These are phyloP conservation scores for Diaporthe sp. DNA, from an alignment of 2,329 filamentous ascomycete genomes.

Conservation along the genomic window DNA sequence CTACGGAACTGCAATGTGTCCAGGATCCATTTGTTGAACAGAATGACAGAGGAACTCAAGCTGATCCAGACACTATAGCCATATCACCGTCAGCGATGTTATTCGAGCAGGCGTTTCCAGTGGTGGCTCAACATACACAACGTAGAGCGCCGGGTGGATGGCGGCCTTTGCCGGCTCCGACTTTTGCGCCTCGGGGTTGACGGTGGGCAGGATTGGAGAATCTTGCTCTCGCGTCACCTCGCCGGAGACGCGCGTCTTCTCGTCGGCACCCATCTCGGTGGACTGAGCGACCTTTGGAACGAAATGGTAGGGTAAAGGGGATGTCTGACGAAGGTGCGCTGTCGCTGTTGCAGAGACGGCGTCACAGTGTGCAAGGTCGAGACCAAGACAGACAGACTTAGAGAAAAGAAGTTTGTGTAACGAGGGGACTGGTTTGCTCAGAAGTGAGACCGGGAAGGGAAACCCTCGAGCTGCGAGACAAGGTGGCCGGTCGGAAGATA, in stretches of 20 bases:
- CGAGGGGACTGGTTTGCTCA: slow-evolving; percentile 37
- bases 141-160: slow-evolving; percentile 88
- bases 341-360: slow-evolving; percentile 2
- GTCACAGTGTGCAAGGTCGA: slow-evolving; percentile 12
- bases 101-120: background rate
- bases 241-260: slow-evolving; percentile 87
- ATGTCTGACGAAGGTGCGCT: slow-evolving; percentile 20
- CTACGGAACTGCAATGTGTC: slow-evolving; percentile 86
- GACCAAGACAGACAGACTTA: slow-evolving; percentile 8
- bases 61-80: slow-evolving; percentile 86
- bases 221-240: slow-evolving; percentile 75
- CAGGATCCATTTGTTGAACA: slow-evolving; percentile 99
- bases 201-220: slow-evolving; percentile 78
- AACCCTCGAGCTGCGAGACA: slow-evolving; percentile 17
- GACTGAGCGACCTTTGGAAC: background rate
- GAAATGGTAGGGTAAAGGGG: background rate
- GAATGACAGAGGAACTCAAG: slow-evolving; percentile 92
- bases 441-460: background rate
- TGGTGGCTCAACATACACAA: slow-evolving; percentile 66
- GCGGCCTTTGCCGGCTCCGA: slow-evolving; percentile 71
- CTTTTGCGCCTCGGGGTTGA: slow-evolving; percentile 83
- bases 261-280: slow-evolving; percentile 72
- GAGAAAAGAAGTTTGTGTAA: slow-evolving; percentile 33
- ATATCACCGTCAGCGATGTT: background rate
- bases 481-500: slow-evolving; percentile 24